Percentiles rank a stretch among this genome's conserved stretches.
Evolutionary conservation across 305 asterid genomes (phyloP).

Genomic region (Solanum hybrid): DNA sequence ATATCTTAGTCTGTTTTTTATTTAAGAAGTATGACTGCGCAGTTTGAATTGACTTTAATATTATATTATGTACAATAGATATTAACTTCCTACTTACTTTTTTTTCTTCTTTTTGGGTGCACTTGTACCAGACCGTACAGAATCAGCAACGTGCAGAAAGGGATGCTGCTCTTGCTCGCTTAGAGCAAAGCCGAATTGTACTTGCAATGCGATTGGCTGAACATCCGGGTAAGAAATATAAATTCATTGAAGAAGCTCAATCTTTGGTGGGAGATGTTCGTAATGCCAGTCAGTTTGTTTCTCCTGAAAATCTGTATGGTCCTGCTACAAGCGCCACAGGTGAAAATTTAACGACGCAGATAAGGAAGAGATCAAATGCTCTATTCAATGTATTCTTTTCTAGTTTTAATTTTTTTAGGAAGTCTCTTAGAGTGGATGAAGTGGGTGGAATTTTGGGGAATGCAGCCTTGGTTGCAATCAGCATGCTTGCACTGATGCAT

Average conservation of each 20-base stretch:
- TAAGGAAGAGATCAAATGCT: slow-evolving; percentile 32
- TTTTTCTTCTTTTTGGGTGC: neutral
- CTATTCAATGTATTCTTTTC: slow-evolving; percentile 42
- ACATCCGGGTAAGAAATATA: slow-evolving; percentile 77
- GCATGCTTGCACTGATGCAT: slow-evolving; percentile 76
- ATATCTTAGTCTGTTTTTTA: too few relatives aligned
- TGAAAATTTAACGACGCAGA: slow-evolving; percentile 19
- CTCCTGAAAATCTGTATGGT: slow-evolving; percentile 43
- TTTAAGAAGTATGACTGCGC: neutral
- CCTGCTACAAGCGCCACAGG: slow-evolving; percentile 25
- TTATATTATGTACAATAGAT: neutral
- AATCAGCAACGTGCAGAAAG: slow-evolving; percentile 75
- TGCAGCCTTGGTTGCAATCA: slow-evolving; percentile 77
- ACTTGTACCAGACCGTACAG: slow-evolving; percentile 55
- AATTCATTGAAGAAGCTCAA: slow-evolving; percentile 91
- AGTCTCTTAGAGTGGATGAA: slow-evolving; percentile 54
- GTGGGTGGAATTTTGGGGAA: slow-evolving; percentile 74
- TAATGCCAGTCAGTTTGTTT: slow-evolving; percentile 48
- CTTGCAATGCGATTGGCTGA: slow-evolving; percentile 90
- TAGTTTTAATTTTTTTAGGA: slow-evolving; percentile 41
- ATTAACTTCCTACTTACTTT: neutral
- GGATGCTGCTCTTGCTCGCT: slow-evolving; percentile 74
- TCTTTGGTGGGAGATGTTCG: slow-evolving; percentile 76
- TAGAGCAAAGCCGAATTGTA: slow-evolving; percentile 80
- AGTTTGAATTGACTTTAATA: neutral